Conservation (phyloP, 31 red algal species). For the Asparagopsis taxiformis region DNA sequence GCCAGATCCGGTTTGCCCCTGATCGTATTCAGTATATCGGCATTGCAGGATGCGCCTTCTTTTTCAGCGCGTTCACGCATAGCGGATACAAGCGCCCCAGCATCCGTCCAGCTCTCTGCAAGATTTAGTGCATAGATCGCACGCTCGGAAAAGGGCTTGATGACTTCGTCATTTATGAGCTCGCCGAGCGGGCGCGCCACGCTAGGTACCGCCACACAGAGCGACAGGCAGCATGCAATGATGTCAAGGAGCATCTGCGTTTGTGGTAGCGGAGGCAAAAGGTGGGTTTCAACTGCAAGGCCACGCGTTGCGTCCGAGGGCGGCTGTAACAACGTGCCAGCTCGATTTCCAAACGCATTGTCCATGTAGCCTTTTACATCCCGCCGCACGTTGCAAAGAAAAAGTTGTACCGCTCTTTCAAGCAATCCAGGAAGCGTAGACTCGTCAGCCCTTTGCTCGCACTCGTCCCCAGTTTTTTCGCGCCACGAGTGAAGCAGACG, state of each 20-base stretch:
- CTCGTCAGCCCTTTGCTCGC: not conserved
- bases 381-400: constrained; percentile 24
- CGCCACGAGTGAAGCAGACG: constrained; percentile 23
- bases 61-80: not conserved
- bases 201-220: constrained; percentile 30
- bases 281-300: not conserved
- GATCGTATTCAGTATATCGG: not conserved
- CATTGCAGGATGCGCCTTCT: not conserved
- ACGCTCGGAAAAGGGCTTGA: constrained; percentile 42
- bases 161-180: constrained; percentile 21
- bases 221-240: constrained; percentile 26
- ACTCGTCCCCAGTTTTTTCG: not conserved
- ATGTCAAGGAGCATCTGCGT: constrained; percentile 23
- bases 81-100: constrained; percentile 13
- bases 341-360: constrained; percentile 33
- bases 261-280: constrained; percentile 8
- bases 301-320: not conserved
- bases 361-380: constrained; percentile 36
- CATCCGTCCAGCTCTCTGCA: constrained; percentile 48
- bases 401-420: constrained; percentile 25
- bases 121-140: constrained; percentile 46
- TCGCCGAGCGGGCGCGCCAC: constrained; percentile 11
- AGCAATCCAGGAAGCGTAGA: constrained; percentile 10
- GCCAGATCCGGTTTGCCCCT: not conserved
- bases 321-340: constrained; percentile 50